Base-by-base conservation (phyloP, 176 grass and related monocot genomes). In the Cenchrus purpureus region DNA sequence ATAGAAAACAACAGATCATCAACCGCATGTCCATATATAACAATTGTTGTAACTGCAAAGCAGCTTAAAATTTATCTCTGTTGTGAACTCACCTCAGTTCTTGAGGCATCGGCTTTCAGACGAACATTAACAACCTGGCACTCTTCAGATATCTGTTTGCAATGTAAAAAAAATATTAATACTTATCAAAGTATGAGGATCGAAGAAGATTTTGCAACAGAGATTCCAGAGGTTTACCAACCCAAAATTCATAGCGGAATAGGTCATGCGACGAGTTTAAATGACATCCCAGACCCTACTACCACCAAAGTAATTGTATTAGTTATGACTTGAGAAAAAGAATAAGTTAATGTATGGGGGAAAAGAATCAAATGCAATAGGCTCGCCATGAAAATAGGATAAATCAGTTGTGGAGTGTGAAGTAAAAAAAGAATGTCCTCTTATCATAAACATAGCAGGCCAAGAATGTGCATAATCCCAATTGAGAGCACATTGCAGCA, bases 161-260 rank as follows among this genome's bases (percentile, higher is more conserved):
- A 86, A 54, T 25, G 71, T 51, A 77, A 85, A 85, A 69, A 25
- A 25, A 80, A 52, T 89, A 76, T 34, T 25, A 87, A 68, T 54
- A 73, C 22, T 56, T 52, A 64, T 87, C 34, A 74, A 82, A 75
- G 37, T 80, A 73, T 40, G 12, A 73, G 8, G 43, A 80, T 50
- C 51, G 53, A 87, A 86, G 31, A 81, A 46, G 8, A 54, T 76
- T 79, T 28, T 49, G 37, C 42, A 44, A 84, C 79, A 31, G 74
- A 91, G 60, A 91, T 82, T 89, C 20, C 16, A 87, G 79, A 86
- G 86, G 84, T 87, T 91, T 86, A 96, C 97, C 90, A 88, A 99
- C 97, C 97, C 86, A 96, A 77, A 99, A 96, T 88, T 96, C 97
- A 89, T 92, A 99, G 83, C 89, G 89, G 90, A 99, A 99, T 59